phyloP scores from a whole-genome alignment of 305 asterid species.

The Rubia peregrina region DNA sequence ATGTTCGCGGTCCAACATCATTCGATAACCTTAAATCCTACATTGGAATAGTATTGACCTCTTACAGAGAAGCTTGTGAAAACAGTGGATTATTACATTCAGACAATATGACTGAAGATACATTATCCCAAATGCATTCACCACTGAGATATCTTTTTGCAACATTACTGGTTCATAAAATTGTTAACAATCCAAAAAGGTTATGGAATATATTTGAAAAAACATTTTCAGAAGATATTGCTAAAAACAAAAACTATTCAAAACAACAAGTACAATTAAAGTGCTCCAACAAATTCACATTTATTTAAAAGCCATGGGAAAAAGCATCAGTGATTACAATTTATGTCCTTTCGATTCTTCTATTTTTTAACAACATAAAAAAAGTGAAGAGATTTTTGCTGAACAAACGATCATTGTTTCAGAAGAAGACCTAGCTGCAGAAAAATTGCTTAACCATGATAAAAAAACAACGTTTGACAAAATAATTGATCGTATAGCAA shows the following conservation, averaged over 20 bases:
- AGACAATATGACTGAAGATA: background rate
- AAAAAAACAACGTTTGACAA: background rate
- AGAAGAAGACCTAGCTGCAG: background rate
- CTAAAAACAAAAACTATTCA: background rate
- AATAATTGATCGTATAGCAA: background rate
- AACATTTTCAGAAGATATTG: background rate
- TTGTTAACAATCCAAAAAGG: background rate
- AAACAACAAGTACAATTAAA: background rate
- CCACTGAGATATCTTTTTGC: background rate
- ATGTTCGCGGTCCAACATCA: background rate
- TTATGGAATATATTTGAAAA: background rate
- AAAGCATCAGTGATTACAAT: background rate
- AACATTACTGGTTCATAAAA: fast-evolving
- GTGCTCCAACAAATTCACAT: background rate
- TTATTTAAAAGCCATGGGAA: background rate
- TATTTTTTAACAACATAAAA: background rate
- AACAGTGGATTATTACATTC: background rate
- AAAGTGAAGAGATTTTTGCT: background rate
- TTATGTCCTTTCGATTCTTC: background rate
- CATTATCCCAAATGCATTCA: background rate
- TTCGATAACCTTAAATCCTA: background rate
- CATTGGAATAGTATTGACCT: background rate
- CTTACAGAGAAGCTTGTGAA: conserved; percentile 3
- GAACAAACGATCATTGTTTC: background rate
- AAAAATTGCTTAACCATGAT: background rate